phyloP scores from a whole-genome alignment of 2,329 filamentous ascomycete genomes.

The Scedosporium apiospermum region DNA sequence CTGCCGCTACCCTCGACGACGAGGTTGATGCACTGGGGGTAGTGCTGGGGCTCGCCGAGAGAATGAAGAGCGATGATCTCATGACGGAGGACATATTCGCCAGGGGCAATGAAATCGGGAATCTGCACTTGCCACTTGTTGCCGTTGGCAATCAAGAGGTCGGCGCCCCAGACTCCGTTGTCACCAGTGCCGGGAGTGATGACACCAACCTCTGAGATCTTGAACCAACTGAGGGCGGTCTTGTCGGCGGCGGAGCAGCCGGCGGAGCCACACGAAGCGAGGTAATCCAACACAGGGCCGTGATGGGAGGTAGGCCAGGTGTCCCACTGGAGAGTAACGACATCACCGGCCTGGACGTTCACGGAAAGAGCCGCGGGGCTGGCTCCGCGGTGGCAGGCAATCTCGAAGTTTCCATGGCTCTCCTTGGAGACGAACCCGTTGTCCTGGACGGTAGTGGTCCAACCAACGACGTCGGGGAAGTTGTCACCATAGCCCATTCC shows the following conservation, averaged over 20 bases:
- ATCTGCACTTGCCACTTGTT: conserved; percentile 37
- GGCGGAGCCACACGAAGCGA: conserved; percentile 42
- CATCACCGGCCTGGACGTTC: conserved; percentile 48
- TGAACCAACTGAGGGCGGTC: conserved; percentile 44
- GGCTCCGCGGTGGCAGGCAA: conserved; percentile 36
- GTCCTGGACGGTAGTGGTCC: conserved; percentile 24
- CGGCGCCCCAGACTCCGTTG: conserved; percentile 44
- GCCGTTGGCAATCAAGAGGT: conserved; percentile 38
- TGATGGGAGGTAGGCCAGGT: conserved; percentile 55
- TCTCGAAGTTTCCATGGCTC: conserved; percentile 26
- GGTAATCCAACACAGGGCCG: conserved; percentile 52
- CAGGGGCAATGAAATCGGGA: conserved; percentile 34
- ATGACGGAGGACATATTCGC: conserved; percentile 45
- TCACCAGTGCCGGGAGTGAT: conserved; percentile 17
- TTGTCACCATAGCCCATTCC: conserved; percentile 12
- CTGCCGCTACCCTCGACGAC: conserved; percentile 31
- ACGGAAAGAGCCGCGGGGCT: conserved; percentile 29
- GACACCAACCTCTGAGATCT: conserved; percentile 47
- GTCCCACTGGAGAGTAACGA: conserved; percentile 52
- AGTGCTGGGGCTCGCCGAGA: conserved; percentile 31
- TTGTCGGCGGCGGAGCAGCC: conserved; percentile 45
- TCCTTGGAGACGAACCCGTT: conserved; percentile 36
- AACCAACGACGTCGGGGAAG: conserved; percentile 19
- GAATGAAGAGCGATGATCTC: conserved; percentile 47
- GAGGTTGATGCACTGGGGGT: conserved; percentile 42